A percentile compares a stretch with the other conserved stretches of the same genome.
Conservation (phyloP, 2,329 filamentous ascomycete species). For the Knoxdaviesia capensis region DNA sequence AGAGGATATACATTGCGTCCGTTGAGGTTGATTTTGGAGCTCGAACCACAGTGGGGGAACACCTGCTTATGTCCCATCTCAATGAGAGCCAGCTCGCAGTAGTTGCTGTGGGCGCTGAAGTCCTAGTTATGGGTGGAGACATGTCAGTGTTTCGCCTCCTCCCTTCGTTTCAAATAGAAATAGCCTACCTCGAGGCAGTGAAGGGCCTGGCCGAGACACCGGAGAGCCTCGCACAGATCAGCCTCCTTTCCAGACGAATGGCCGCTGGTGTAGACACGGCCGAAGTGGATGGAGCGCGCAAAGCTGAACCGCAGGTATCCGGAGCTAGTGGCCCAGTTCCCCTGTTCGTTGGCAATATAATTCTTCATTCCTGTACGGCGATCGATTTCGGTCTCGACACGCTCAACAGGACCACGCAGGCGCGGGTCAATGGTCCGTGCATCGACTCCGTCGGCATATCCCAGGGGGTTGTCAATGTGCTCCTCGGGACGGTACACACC, state of each 20-base stretch:
- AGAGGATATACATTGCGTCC: slow-evolving; percentile 47
- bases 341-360: slow-evolving; percentile 83
- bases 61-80: slow-evolving; percentile 50
- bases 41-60: slow-evolving; percentile 53
- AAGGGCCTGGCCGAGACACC: slow-evolving; percentile 55
- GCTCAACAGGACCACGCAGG: slow-evolving; percentile 59
- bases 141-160: not conserved
- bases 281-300: slow-evolving; percentile 55
- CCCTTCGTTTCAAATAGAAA: not conserved
- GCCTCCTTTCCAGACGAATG: slow-evolving; percentile 37
- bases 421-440: slow-evolving; percentile 65
- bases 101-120: slow-evolving; percentile 68
- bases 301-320: slow-evolving; percentile 68
- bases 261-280: slow-evolving; percentile 52
- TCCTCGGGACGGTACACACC: slow-evolving; percentile 60
- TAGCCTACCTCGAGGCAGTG: slow-evolving; percentile 42
- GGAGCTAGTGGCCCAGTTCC: slow-evolving; percentile 74
- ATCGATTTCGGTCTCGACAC: slow-evolving; percentile 54
- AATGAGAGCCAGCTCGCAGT: slow-evolving; percentile 55
- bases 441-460: slow-evolving; percentile 59
- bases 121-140: slow-evolving; percentile 17
- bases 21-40: slow-evolving; percentile 42
- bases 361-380: slow-evolving; percentile 88
- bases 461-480: slow-evolving; percentile 54
- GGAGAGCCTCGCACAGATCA: slow-evolving; percentile 61